A percentile compares a stretch with the other conserved stretches of the same genome.
Conservation (phyloP, 495 filamentous ascomycete genomes). For the Penicillium argentinense region DNA sequence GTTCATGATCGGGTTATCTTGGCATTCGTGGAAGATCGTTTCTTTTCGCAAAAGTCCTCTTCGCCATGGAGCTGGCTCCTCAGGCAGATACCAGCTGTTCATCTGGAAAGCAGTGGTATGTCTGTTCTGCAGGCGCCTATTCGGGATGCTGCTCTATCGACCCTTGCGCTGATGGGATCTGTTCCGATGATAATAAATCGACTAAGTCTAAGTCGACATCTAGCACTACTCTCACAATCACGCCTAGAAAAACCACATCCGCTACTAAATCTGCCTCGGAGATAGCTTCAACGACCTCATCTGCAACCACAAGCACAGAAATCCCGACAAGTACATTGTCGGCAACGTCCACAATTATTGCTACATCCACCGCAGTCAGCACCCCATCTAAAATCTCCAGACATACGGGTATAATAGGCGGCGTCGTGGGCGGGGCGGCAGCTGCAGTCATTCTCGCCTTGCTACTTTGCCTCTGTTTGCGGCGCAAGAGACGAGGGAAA, state of each 20-base stretch:
- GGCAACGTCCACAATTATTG: not conserved
- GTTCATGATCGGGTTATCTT: too few relatives aligned
- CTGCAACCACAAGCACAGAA: not conserved
- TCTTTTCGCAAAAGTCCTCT: not conserved
- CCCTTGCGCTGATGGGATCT: slow-evolving; percentile 35
- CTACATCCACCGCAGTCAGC: not conserved
- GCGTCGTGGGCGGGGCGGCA: slow-evolving; percentile 22
- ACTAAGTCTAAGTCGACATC: not conserved
- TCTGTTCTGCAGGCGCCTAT: slow-evolving; percentile 28
- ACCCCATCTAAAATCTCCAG: slow-evolving; percentile 8
- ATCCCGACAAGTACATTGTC: slow-evolving; percentile 2
- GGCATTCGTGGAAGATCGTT: too few relatives aligned
- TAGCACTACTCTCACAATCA: too few relatives aligned
- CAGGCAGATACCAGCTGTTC: slow-evolving; percentile 18
- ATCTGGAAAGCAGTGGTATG: slow-evolving; percentile 27
- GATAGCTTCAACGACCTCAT: not conserved
- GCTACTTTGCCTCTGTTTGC: slow-evolving; percentile 20
- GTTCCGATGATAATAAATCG: slow-evolving; percentile 26
- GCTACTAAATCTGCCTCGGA: slow-evolving; percentile 2
- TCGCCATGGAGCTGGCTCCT: slow-evolving; percentile 2
- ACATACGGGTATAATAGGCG: slow-evolving; percentile 29
- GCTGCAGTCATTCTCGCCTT: slow-evolving; percentile 20
- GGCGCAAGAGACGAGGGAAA: slow-evolving; percentile 20
- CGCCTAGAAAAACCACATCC: too few relatives aligned
- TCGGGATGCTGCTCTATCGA: slow-evolving; percentile 41